phyloP scores from a whole-genome alignment of 768 basidiomycete species.

The Tulasnella sp. region DNA sequence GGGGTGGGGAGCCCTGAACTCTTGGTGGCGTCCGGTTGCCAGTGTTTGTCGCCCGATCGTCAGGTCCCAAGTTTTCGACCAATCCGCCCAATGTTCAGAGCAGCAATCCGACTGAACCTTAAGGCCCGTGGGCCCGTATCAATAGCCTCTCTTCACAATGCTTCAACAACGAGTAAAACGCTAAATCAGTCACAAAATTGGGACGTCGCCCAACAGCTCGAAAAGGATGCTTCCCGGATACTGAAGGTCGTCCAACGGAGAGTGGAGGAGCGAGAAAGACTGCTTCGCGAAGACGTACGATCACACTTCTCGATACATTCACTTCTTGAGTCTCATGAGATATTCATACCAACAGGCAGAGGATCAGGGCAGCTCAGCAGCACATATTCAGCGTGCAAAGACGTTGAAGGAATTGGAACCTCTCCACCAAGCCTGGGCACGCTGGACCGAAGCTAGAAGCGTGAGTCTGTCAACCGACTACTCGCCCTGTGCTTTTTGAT shows the following conservation, averaged over 20 bases:
- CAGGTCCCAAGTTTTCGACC: not conserved
- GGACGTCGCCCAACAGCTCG: conserved; percentile 21
- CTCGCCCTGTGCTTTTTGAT: not conserved
- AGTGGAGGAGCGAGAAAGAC: conserved; percentile 36
- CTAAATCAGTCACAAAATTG: not conserved
- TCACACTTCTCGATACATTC: not conserved
- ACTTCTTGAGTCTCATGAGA: not conserved
- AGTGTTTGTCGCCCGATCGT: not conserved
- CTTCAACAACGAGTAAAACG: not conserved
- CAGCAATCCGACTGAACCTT: not conserved
- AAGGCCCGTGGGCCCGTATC: not conserved
- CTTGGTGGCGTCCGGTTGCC: not conserved
- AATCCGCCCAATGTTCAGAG: not conserved
- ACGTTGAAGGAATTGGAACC: conserved; percentile 59
- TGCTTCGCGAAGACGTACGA: conserved; percentile 34
- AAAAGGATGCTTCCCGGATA: conserved; percentile 38
- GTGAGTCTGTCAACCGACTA: conserved; percentile 33
- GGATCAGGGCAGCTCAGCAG: conserved; percentile 30
- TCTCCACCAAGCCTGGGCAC: conserved; percentile 54
- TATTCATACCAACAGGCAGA: not conserved
- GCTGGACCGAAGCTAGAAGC: conserved; percentile 44
- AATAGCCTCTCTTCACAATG: not conserved
- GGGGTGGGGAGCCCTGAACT: not conserved
- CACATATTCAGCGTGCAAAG: conserved; percentile 48
- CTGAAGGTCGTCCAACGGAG: conserved; percentile 44